These are phyloP conservation scores for Candida pini DNA, from an alignment of 805 yeast species.

Conservation along the genomic window DNA sequence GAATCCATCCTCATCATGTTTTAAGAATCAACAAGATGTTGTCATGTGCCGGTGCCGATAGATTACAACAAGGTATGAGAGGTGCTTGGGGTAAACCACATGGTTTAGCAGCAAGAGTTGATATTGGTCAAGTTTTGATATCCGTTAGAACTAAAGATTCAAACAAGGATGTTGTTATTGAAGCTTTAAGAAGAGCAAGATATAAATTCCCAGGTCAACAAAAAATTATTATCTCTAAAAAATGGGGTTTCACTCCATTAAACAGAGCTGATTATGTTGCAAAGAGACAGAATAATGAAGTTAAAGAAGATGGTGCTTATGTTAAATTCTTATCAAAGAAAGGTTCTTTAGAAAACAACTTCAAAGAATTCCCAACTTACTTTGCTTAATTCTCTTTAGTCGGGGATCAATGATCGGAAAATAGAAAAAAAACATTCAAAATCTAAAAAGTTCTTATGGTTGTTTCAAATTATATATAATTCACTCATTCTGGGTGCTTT, in stretches of 20 bases:
- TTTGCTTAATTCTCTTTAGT: conserved; percentile 32
- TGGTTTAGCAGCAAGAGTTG: conserved; percentile 99
- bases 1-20: conserved; percentile 99
- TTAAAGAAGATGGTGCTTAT: conserved; percentile 99
- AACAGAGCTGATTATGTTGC: conserved; percentile 95
- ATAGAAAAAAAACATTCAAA: too few species aligned
- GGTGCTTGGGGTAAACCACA: conserved; percentile 99
- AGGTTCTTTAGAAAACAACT: conserved; percentile 92
- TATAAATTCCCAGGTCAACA: conserved; percentile 99
- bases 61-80: conserved; percentile 99
- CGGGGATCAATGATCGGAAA: too few species aligned
- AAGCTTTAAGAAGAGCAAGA: conserved; percentile 99
- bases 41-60: conserved; percentile 99
- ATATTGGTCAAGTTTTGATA: conserved; percentile 96
- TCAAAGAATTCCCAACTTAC: conserved; percentile 89
- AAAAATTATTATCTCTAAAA: conserved; percentile 97
- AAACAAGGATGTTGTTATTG: conserved; percentile 96
- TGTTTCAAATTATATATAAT: background rate
- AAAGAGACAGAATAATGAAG: conserved; percentile 96
- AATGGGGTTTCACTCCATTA: conserved; percentile 99
- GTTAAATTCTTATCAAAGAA: conserved; percentile 96
- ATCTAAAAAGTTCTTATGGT: background rate
- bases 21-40: conserved; percentile 99
- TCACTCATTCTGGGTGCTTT: background rate
- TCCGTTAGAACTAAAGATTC: conserved; percentile 98